Conservation (phyloP, 768 basidiomycete genomes). For the Lentinula aciculospora region DNA sequence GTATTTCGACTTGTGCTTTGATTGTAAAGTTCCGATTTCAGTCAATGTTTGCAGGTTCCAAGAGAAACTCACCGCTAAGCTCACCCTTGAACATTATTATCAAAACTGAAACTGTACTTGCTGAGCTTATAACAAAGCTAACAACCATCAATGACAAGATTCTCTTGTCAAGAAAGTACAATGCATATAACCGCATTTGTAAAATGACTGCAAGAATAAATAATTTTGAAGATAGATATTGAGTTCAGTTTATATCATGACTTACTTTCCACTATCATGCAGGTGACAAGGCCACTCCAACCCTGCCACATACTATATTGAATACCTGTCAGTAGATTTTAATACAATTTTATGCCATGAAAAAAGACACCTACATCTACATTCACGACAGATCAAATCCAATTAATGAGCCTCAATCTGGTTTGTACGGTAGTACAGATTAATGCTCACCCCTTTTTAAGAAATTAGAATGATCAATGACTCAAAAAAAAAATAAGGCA, state of each 20-base stretch:
- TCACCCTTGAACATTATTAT: slow-evolving; percentile 15
- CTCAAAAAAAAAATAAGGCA: neutral
- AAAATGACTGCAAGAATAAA: slow-evolving; percentile 37
- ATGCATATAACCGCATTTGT: slow-evolving; percentile 58
- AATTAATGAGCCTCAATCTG: neutral
- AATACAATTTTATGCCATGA: neutral
- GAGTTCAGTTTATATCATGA: neutral
- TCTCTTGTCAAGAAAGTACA: slow-evolving; percentile 49
- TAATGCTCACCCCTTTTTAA: neutral
- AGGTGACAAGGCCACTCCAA: slow-evolving; percentile 48
- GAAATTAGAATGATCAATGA: neutral
- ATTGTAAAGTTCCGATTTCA: neutral
- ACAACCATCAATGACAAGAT: slow-evolving; percentile 39
- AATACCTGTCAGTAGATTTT: slow-evolving; percentile 22
- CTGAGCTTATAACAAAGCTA: slow-evolving; percentile 32
- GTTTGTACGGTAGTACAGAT: neutral
- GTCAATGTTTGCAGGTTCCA: neutral
- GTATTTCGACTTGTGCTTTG: neutral
- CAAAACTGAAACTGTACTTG: slow-evolving; percentile 42
- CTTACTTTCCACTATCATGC: slow-evolving; percentile 51
- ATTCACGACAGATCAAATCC: too few relatives aligned
- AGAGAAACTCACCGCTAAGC: neutral
- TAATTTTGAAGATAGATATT: neutral
- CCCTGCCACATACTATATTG: slow-evolving; percentile 54
- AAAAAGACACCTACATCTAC: neutral